A percentile compares a stretch with the other conserved stretches of the same genome.
These are phyloP conservation scores for Fusarium sp. DNA, from an alignment of 2,329 filamentous ascomycete genomes.

Conservation along the genomic window DNA sequence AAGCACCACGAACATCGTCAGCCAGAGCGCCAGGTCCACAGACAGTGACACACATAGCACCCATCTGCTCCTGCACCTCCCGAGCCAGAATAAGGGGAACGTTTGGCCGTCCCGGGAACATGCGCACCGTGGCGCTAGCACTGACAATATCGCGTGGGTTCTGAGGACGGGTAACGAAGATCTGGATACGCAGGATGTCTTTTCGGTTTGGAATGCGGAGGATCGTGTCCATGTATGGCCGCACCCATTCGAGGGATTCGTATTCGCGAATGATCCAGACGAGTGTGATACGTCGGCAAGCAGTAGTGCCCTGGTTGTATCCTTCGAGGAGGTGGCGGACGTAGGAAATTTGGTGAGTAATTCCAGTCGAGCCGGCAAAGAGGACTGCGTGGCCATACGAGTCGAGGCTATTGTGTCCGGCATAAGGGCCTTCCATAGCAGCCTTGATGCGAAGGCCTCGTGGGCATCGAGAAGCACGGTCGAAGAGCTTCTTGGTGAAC, in stretches of 20 bases:
- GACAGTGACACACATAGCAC: slow-evolving; percentile 88
- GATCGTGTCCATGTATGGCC: slow-evolving; percentile 83
- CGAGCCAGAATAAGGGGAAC: slow-evolving; percentile 82
- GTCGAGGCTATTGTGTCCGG: slow-evolving; percentile 83
- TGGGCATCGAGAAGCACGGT: slow-evolving; percentile 70
- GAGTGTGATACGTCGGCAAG: slow-evolving; percentile 83
- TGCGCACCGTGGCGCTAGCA: slow-evolving; percentile 84
- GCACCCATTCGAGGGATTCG: slow-evolving; percentile 92
- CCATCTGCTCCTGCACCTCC: slow-evolving; percentile 85
- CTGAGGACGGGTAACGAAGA: slow-evolving; percentile 91
- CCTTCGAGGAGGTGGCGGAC: slow-evolving; percentile 81
- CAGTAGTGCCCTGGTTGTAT: slow-evolving; percentile 77
- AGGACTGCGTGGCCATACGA: slow-evolving; percentile 94
- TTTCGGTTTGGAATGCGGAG: slow-evolving; percentile 83
- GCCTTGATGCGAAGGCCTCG: slow-evolving; percentile 74
- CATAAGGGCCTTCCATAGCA: slow-evolving; percentile 91
- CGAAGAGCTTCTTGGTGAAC: slow-evolving; percentile 85
- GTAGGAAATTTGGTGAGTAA: slow-evolving; percentile 94
- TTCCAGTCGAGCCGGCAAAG: slow-evolving; percentile 92
- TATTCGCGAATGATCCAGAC: slow-evolving; percentile 94
- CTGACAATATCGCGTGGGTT: slow-evolving; percentile 85
- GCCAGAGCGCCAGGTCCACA: slow-evolving; percentile 81
- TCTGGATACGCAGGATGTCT: slow-evolving; percentile 85
- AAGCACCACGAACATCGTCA: slow-evolving; percentile 80
- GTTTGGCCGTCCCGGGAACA: slow-evolving; percentile 91